phyloP scores from a whole-genome alignment of 2,329 filamentous ascomycete genomes.

The Trichophyton equinum region DNA sequence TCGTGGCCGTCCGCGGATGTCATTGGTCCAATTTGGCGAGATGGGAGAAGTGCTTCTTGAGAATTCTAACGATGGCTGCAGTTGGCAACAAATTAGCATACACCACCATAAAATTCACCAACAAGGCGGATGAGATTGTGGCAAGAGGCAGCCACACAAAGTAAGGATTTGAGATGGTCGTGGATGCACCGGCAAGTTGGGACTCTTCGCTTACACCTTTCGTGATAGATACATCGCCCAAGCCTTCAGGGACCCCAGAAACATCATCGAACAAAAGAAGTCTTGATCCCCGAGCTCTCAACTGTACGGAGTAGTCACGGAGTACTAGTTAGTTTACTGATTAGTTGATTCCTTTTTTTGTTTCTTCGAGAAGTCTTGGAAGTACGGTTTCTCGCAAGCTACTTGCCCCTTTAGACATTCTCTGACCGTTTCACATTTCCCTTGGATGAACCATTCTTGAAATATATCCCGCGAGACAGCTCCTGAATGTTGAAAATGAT shows the following conservation, averaged over 20 bases:
- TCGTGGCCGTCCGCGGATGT: not conserved
- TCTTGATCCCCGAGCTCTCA: not conserved
- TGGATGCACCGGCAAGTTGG: not conserved
- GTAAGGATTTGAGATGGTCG: conserved; percentile 23
- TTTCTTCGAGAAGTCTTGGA: too few species aligned
- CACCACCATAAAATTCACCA: conserved; percentile 50
- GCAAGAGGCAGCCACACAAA: conserved; percentile 58
- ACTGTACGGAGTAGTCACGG: not conserved
- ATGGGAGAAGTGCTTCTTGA: not conserved
- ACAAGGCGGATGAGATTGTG: conserved; percentile 46
- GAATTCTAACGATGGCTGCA: conserved; percentile 16
- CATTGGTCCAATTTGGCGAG: not conserved
- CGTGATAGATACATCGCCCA: conserved; percentile 40
- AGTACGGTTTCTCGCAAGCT: not conserved
- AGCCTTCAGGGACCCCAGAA: conserved; percentile 51
- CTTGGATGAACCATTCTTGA: not conserved
- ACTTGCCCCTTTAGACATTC: not conserved
- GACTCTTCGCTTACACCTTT: not conserved
- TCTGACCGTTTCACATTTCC: not conserved
- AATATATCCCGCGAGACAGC: not conserved
- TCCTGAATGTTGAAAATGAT: not conserved
- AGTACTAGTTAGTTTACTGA: too few species aligned
- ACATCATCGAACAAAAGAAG: conserved; percentile 32
- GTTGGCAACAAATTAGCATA: conserved; percentile 55
- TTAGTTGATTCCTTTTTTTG: too few species aligned